phyloP scores from a whole-genome alignment of 1,284 basidiomycete genomes.

The Cutaneotrichosporon dermatis region DNA sequence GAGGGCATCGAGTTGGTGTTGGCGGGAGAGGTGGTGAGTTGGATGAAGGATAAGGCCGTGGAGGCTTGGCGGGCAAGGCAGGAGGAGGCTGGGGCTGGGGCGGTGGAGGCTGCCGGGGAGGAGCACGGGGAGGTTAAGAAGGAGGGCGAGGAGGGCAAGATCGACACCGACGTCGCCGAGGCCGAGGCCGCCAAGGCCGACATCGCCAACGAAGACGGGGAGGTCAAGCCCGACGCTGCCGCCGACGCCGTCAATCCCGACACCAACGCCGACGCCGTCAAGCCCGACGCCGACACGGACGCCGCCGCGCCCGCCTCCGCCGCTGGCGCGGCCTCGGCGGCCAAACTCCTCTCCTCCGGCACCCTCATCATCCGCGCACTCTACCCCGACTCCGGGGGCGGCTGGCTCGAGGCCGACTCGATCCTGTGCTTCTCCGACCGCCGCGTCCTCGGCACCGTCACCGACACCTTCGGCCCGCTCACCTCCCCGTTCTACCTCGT shows the following conservation, averaged over 20 bases:
- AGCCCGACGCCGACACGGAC: too few species aligned
- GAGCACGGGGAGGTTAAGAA: not conserved
- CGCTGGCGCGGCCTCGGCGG: too few species aligned
- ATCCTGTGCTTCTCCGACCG: conserved; percentile 53
- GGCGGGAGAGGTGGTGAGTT: conserved; percentile 50
- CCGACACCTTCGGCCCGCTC: conserved; percentile 57
- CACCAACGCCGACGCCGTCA: not conserved
- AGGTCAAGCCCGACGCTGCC: too few species aligned
- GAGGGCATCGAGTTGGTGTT: conserved; percentile 34
- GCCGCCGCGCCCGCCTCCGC: not conserved
- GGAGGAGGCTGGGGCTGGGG: conserved; percentile 1
- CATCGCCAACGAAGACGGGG: too few species aligned
- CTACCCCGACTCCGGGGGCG: conserved; percentile 25
- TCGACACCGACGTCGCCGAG: too few species aligned
- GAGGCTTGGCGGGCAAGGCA: conserved; percentile 37
- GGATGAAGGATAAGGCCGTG: conserved; percentile 42
- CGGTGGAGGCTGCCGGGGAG: not conserved
- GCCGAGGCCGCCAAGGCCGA: too few species aligned
- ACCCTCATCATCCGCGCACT: conserved; percentile 50
- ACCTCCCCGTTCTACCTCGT: conserved; percentile 53
- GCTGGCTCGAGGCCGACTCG: conserved; percentile 53
- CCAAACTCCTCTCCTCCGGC: conserved; percentile 43
- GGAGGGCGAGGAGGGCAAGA: not conserved
- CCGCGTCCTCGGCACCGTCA: conserved; percentile 53
- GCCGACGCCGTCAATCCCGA: too few species aligned